Base-by-base conservation (phyloP, 2,329 filamentous ascomycete species). In the Aspergillus luchuensis region DNA sequence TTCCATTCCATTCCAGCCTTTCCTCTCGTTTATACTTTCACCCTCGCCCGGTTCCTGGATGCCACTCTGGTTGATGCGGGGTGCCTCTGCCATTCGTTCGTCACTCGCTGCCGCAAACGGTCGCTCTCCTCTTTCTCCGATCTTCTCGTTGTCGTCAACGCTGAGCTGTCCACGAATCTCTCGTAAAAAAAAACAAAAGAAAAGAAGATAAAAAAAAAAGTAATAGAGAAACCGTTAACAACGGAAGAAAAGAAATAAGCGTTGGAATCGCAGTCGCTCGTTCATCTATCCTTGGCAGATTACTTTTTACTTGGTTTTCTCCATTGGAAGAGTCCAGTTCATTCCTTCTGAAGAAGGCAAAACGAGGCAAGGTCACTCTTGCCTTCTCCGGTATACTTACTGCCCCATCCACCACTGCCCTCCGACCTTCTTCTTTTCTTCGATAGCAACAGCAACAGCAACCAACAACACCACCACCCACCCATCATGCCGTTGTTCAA, bases 401-500 rank as follows among this genome's bases (percentile, higher is more conserved):
- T 36, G 19, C 19, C 15, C 15, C 45, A 23, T 56, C 50, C 33
- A 21, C 48, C n/a, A 19, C 54, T 28, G 36, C 25, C 45, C 19
- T 19, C 41, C 25, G 13, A 48, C 49, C 25, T 28, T 52, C 50
- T 51, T 47, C 30, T 45, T 45, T 36, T 50, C 21, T 51, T 39
- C 15, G 19, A 28, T 17, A 45, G 45, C 30, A 21, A 21, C 19
- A 48, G 13, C 54, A 33, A 48, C 52, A 60, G 43, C 45, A 39
- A 23, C 28, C 38, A 30, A 11, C 28, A 11, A 11, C 28, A 21
- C n/a, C 11, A 51, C 50, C 33, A 54, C 10, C 10, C 43, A 11
- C 58, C 61, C 56, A 61, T 53, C 56, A 82, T 82, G 80, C 74
- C 88, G 47, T 91, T 96, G 72, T 83, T 95, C 70, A 91, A 87